Conservation (phyloP, 2,329 filamentous ascomycete genomes). For the Lasiodiplodia theobromae region DNA sequence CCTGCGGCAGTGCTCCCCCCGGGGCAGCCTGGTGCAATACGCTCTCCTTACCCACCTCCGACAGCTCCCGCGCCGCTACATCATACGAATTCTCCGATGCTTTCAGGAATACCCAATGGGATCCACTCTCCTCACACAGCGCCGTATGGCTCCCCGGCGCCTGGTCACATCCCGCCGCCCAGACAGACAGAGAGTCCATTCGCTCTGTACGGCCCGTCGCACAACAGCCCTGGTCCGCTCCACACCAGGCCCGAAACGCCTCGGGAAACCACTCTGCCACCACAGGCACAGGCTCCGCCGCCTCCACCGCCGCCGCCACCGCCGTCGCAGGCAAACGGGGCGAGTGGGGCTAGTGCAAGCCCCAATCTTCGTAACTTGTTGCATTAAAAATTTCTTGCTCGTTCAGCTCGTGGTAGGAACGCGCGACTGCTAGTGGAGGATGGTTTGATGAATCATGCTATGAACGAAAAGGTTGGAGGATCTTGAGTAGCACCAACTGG, state of each 20-base stretch:
- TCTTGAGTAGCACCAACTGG: neutral
- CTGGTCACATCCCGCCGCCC: constrained; percentile 16
- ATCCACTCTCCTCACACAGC: constrained; percentile 34
- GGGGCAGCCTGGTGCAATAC: constrained; percentile 38
- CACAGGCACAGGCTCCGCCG: constrained; percentile 38
- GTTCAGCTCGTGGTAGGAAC: neutral
- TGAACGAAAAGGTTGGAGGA: neutral
- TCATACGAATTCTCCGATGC: constrained; percentile 42
- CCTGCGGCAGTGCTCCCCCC: constrained; percentile 39
- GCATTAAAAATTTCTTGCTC: constrained; percentile 39
- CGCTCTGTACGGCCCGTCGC: constrained; percentile 27
- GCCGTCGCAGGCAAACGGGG: constrained; percentile 32
- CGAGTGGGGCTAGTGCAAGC: constrained; percentile 52
- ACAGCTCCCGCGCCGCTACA: constrained; percentile 40
- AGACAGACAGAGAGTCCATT: constrained; percentile 47
- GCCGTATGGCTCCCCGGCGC: constrained; percentile 34
- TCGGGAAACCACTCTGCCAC: constrained; percentile 42
- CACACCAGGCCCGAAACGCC: constrained; percentile 42
- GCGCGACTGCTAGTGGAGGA: neutral
- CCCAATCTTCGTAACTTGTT: constrained; percentile 57
- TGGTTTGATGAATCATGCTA: neutral
- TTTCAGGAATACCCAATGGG: constrained; percentile 30
- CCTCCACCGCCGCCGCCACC: constrained; percentile 27
- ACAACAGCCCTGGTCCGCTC: constrained; percentile 32
- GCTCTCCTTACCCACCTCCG: constrained; percentile 39